A percentile compares a stretch with the other conserved stretches of the same genome.
Evolutionary conservation across 2,329 filamentous ascomycete genomes (phyloP).

Genomic region (Coleophoma eucalyptorum): DNA sequence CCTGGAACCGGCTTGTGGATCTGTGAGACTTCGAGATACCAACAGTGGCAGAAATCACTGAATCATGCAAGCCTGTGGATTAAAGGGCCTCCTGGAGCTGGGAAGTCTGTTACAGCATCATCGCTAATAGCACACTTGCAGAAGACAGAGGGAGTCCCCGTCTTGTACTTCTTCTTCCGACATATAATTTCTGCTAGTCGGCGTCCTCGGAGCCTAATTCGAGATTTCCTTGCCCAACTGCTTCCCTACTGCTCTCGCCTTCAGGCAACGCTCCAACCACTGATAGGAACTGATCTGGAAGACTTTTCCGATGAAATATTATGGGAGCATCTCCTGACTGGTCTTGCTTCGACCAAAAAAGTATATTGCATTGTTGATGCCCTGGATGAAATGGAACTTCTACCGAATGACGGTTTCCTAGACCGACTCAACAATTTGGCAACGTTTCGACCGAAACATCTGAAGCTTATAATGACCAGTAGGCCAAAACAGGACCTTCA

Average conservation of each 20-base stretch:
- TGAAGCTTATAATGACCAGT: conserved; percentile 18
- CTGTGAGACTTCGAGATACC: conserved; percentile 9
- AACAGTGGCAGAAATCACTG: conserved; percentile 14
- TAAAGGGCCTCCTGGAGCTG: conserved; percentile 37
- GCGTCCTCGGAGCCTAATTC: conserved; percentile 20
- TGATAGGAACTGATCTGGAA: conserved; percentile 8
- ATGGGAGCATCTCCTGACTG: conserved; percentile 24
- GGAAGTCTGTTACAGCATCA: conserved; percentile 37
- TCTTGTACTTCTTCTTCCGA: conserved; percentile 34
- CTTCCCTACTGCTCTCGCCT: conserved; percentile 23
- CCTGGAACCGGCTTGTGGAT: conserved; percentile 11
- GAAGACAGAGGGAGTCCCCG: conserved; percentile 10
- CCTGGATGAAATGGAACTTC: conserved; percentile 16
- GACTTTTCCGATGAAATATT: conserved; percentile 16
- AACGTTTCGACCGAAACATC: conserved; percentile 6
- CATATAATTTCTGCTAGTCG: conserved; percentile 31
- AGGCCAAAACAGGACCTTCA: conserved; percentile 16
- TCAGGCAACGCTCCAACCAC: conserved; percentile 13
- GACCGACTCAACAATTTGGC: conserved; percentile 7
- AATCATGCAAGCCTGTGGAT: conserved; percentile 40
- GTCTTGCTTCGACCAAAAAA: conserved; percentile 11
- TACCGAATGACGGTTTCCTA: conserved; percentile 3
- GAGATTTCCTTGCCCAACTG: conserved; percentile 30
- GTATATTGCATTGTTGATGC: conserved; percentile 45
- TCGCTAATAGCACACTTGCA: conserved; percentile 16